These are phyloP conservation scores for Escallonia rubra DNA, from an alignment of 129 eudicot species.

Conservation along the genomic window DNA sequence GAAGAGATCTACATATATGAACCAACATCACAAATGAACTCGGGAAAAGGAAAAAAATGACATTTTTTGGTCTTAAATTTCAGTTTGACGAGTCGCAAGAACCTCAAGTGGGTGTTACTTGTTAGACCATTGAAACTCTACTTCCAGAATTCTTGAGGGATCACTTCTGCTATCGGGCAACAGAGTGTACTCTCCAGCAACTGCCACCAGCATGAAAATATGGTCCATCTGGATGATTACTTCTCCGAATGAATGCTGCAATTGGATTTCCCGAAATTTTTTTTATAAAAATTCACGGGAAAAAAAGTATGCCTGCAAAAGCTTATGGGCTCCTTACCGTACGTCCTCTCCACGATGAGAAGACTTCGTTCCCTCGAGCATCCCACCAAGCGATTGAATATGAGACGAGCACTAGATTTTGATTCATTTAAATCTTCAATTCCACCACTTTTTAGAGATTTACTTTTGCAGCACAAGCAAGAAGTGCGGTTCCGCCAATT, in stretches of 20 bases:
- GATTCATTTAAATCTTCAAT: constrained; percentile 62
- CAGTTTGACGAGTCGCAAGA: neutral
- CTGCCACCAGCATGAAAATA: constrained; percentile 95
- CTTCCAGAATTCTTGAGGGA: constrained; percentile 84
- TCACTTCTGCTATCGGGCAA: constrained; percentile 98
- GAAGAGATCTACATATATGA: constrained; percentile 22
- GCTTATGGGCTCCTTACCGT: constrained; percentile 36
- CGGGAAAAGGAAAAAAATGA: neutral
- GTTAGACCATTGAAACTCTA: constrained; percentile 98
- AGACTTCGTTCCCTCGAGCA: constrained; percentile 48
- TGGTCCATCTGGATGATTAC: constrained; percentile 97
- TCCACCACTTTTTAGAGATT: constrained; percentile 71
- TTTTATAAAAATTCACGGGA: neutral
- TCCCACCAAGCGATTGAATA: constrained; percentile 75
- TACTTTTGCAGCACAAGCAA: constrained; percentile 81
- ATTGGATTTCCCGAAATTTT: neutral
- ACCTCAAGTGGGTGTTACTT: constrained; percentile 25
- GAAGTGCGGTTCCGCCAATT: constrained; percentile 90
- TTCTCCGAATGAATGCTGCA: constrained; percentile 91
- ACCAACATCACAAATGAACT: constrained; percentile 8
- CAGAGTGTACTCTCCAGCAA: constrained; percentile 86
- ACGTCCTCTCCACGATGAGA: constrained; percentile 31
- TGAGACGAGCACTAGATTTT: constrained; percentile 43
- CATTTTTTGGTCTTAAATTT: neutral
- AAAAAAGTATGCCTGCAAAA: constrained; percentile 42